A percentile compares a stretch with the other conserved stretches of the same genome.
phyloP scores from a whole-genome alignment of 2,329 filamentous ascomycete genomes.

The Neonectria neomacrospora region DNA sequence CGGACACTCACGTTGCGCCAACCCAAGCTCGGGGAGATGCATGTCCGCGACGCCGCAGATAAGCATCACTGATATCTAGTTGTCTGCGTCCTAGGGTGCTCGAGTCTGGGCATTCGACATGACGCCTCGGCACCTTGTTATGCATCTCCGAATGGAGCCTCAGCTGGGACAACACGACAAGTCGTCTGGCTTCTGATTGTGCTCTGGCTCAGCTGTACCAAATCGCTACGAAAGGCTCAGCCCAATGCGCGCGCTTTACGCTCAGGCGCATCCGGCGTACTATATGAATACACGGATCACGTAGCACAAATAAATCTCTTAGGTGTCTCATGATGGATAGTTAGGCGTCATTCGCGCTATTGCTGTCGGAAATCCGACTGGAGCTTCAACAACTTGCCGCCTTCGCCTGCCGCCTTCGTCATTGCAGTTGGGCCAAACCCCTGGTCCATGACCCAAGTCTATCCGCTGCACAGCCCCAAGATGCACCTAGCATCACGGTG shows the following conservation, averaged over 20 bases:
- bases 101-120: slow-evolving; percentile 10
- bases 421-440: slow-evolving; percentile 35
- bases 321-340: slow-evolving; percentile 21
- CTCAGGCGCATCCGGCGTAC: slow-evolving; percentile 13
- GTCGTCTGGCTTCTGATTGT: slow-evolving; percentile 3
- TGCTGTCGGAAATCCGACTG: slow-evolving; percentile 17
- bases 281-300: not conserved
- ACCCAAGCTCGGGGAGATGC: slow-evolving; percentile 31
- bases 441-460: slow-evolving; percentile 38
- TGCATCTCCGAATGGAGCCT: slow-evolving; percentile 20
- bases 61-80: slow-evolving; percentile 27
- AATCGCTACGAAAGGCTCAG: not conserved
- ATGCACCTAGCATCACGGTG: slow-evolving; percentile 42
- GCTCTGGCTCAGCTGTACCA: slow-evolving; percentile 1
- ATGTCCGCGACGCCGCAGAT: slow-evolving; percentile 37
- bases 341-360: slow-evolving; percentile 35
- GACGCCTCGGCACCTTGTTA: slow-evolving; percentile 18
- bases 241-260: slow-evolving; percentile 8
- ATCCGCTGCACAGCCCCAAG: slow-evolving; percentile 46
- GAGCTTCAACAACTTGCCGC: slow-evolving; percentile 24
- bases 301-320: slow-evolving; percentile 11
- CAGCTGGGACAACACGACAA: slow-evolving; percentile 12
- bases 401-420: slow-evolving; percentile 33
- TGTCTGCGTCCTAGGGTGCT: slow-evolving; percentile 8
- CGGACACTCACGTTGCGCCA: slow-evolving; percentile 25